Conservation (phyloP, 78 protist genomes). For the Dictyostelium capitatum region DNA sequence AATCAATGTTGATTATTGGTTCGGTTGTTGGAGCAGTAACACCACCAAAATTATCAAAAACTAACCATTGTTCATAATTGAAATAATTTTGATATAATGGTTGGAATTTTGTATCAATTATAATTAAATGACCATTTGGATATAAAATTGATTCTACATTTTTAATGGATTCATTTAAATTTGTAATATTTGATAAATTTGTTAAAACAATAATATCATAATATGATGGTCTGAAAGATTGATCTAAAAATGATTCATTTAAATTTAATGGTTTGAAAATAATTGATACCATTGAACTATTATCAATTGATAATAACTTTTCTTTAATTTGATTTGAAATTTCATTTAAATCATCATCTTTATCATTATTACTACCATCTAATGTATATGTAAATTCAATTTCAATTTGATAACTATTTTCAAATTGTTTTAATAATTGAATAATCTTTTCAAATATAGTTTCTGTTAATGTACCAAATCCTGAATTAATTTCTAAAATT, state of each 20-base stretch:
- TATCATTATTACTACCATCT: too few species aligned
- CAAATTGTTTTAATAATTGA: not conserved
- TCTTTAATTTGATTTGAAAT: too few species aligned
- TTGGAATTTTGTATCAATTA: not conserved
- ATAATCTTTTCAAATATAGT: not conserved
- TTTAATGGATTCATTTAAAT: not conserved
- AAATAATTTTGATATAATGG: not conserved
- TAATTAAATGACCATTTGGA: conserved; percentile 42
- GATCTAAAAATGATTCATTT: not conserved
- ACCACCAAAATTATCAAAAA: not conserved
- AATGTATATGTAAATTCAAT: conserved; percentile 36
- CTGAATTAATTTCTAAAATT: conserved; percentile 44
- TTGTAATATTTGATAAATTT: not conserved
- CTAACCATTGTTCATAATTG: conserved; percentile 39
- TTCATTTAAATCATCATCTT: too few species aligned
- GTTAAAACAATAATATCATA: conserved; percentile 31
- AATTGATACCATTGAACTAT: too few species aligned
- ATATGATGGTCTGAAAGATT: conserved; percentile 1
- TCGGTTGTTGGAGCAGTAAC: not conserved
- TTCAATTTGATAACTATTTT: not conserved
- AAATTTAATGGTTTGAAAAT: not conserved
- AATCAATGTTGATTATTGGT: too few species aligned
- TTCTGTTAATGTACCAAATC: conserved; percentile 4
- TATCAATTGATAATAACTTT: too few species aligned
- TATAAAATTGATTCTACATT: not conserved